These are phyloP conservation scores for Diaporthe helianthi DNA, from an alignment of 2,329 filamentous ascomycete species.

Conservation along the genomic window DNA sequence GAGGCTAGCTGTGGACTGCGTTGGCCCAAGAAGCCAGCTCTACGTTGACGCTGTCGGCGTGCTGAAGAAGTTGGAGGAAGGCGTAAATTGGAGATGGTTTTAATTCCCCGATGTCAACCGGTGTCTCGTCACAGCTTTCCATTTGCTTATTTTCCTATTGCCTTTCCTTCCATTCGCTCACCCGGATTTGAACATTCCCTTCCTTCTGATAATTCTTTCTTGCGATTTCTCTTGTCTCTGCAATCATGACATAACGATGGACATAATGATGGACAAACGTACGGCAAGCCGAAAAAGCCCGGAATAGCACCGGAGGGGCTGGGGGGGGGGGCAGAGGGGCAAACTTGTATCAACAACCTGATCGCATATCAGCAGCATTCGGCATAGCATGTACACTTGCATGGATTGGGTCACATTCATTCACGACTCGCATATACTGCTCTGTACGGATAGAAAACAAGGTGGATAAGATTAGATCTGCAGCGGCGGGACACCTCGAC, in stretches of 20 bases:
- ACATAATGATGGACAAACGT: conserved; percentile 14
- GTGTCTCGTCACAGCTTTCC: neutral
- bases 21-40: conserved; percentile 56
- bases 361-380: conserved; percentile 22
- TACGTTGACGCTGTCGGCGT: conserved; percentile 62
- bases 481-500: neutral
- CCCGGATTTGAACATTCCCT: neutral
- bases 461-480: conserved; percentile 22
- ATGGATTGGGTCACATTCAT: conserved; percentile 20
- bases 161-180: neutral
- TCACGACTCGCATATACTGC: conserved; percentile 12
- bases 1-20: conserved; percentile 56
- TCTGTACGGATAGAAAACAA: conserved; percentile 4
- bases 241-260: conserved; percentile 15
- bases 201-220: neutral
- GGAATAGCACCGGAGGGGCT: neutral
- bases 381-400: conserved; percentile 20
- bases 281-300: neutral
- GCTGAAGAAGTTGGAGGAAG: conserved; percentile 58
- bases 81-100: conserved; percentile 51
- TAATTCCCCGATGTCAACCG: conserved; percentile 37
- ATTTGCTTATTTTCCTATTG: neutral
- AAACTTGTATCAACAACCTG: conserved; percentile 14
- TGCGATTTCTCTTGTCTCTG: neutral
- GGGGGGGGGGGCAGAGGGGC: no score